Evolutionary conservation across 805 yeast species (phyloP).

Genomic region (Yamadazyma kitorensis): DNA sequence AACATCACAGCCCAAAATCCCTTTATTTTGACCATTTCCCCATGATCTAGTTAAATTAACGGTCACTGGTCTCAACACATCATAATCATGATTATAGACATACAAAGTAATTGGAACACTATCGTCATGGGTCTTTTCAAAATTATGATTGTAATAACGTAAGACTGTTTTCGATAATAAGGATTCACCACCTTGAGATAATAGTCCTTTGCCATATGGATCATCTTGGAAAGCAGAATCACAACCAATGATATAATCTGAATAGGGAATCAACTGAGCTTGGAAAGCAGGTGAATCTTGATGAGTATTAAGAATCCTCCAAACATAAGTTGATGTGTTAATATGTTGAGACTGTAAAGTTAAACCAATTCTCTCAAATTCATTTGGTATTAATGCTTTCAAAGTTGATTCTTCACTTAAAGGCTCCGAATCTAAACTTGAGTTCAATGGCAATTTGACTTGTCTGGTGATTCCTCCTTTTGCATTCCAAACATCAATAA

Average conservation of each 20-base stretch:
- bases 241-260: conserved; percentile 82
- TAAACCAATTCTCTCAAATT: conserved; percentile 57
- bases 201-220: conserved; percentile 51
- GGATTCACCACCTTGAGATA: conserved; percentile 86
- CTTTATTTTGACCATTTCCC: conserved; percentile 64
- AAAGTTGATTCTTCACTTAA: conserved; percentile 4
- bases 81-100: conserved; percentile 87
- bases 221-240: conserved; percentile 61
- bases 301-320: conserved; percentile 78
- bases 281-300: conserved; percentile 76
- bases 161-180: conserved; percentile 65
- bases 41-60: conserved; percentile 63
- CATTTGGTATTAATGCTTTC: conserved; percentile 20
- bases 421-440: conserved; percentile 8
- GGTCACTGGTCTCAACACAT: conserved; percentile 81
- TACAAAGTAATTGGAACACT: conserved; percentile 38
- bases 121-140: conserved; percentile 30
- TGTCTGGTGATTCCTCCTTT: conserved; percentile 65
- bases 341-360: conserved; percentile 77
- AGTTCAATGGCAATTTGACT: conserved; percentile 24
- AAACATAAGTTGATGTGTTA: conserved; percentile 73
- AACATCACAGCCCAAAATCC: conserved; percentile 88
- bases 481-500: conserved; percentile 77
- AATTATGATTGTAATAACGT: conserved; percentile 50
- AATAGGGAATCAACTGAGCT: conserved; percentile 79